Base-by-base conservation (phyloP, 2,329 filamentous ascomycete genomes). In the Clarireedia sp. region DNA sequence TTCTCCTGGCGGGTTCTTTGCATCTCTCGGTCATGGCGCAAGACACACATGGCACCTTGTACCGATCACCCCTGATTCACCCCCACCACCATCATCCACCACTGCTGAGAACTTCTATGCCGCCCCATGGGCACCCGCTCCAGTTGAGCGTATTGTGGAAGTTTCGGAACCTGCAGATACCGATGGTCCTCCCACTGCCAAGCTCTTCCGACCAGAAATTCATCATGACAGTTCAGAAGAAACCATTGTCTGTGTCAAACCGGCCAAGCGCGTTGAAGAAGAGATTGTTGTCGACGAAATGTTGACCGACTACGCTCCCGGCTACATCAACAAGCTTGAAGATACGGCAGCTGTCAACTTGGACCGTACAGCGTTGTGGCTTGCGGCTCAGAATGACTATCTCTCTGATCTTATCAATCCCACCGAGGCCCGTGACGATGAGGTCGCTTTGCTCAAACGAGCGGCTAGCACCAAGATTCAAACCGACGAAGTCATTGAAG, bases 101-200 rank as follows among this genome's bases (percentile, higher is more conserved):
- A 90, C 87, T n/a, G 92, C 92, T 9, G 89, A 96, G 68, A 83
- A 87, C 60, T 97, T 96, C 66, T 97, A 97, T 73, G 85, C 86
- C 60, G 79, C 86, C 26, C 90, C 91, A 3, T 96, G 90, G 86
- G 70, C 73, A 2, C 71, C 72, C 10, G 69, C 68, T 17, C 75
- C 85, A 24, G 72, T 89, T 48, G 87, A 91, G 68, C 86, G 83
- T 46, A 76, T 89, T 33, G 73, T 91, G 29, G 81, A 89, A 63
- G 71, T 83, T 37, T 51, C 63, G 14, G 73, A 73, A 36, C 67
- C 82, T 17, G 59, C 57, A 14, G 74, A 73, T 38, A 75, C 77
- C 41, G 79, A 79, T 57, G 82, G 83, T n/a, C 81, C 86, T 58
- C 78, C 83, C 29, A 89, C 87, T 10, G 86, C 86, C 49, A 75